Evolutionary conservation across 2,329 filamentous ascomycete genomes (phyloP).

Genomic region (Sphaceloma murrayae): DNA sequence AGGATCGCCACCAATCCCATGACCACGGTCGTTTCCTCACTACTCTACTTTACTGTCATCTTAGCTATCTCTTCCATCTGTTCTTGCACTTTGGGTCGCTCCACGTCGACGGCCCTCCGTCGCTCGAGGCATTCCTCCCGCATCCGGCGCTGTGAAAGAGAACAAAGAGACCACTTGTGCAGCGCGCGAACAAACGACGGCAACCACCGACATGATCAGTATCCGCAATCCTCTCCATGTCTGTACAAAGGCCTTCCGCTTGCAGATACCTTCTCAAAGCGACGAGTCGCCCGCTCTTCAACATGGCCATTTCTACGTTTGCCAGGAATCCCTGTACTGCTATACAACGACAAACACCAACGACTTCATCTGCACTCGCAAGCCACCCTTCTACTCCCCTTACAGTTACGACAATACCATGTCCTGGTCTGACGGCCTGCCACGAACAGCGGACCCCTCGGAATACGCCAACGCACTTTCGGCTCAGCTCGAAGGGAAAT

Average conservation of each 20-base stretch:
- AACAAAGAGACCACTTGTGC: constrained; percentile 2
- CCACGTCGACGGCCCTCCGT: no score
- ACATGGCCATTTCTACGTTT: background rate
- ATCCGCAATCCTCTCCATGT: constrained; percentile 1
- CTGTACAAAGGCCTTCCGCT: constrained; percentile 9
- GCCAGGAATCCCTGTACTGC: constrained; percentile 4
- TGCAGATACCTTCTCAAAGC: background rate
- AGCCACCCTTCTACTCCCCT: background rate
- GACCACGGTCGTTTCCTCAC: no score
- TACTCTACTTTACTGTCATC: no score
- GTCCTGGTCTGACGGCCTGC: background rate
- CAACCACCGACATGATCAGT: background rate
- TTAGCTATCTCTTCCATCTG: no score
- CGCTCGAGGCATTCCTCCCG: no score
- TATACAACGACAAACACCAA: background rate
- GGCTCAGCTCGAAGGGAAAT: background rate
- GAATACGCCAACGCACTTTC: background rate
- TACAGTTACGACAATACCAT: background rate
- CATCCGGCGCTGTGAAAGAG: constrained; percentile 10
- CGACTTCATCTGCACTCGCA: background rate
- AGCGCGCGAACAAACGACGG: constrained; percentile 3
- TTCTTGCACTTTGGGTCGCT: no score
- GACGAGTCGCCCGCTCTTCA: background rate
- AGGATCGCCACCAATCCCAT: no score
- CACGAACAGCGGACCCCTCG: background rate